These are phyloP conservation scores for Cystobasidium pallidum DNA, from an alignment of 1,284 basidiomycete genomes.

Conservation along the genomic window DNA sequence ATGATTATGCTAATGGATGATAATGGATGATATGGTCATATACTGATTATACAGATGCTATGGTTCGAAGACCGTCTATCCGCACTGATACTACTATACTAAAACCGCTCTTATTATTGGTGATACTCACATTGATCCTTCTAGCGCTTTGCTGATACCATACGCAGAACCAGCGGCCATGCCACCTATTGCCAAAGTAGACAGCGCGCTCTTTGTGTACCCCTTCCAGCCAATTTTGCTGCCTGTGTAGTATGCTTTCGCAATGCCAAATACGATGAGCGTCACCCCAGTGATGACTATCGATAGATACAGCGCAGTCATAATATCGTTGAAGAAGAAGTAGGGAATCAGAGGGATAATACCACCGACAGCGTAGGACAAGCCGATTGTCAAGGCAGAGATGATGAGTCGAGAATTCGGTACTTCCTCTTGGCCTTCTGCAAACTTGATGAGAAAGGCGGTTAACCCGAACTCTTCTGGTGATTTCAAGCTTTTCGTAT, in stretches of 20 bases:
- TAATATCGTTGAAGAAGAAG: constrained; percentile 70
- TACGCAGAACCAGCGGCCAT: constrained; percentile 86
- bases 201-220: constrained; percentile 81
- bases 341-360: constrained; percentile 73
- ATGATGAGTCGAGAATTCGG: constrained; percentile 71
- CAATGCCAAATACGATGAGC: constrained; percentile 81
- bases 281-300: constrained; percentile 60
- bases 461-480: constrained; percentile 78
- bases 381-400: constrained; percentile 89
- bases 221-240: constrained; percentile 64
- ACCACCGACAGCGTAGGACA: constrained; percentile 82
- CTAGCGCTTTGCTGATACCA: constrained; percentile 76
- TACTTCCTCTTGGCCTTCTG: constrained; percentile 86
- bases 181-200: constrained; percentile 87
- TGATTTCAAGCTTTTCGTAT: constrained; percentile 61
- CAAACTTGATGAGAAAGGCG: constrained; percentile 84
- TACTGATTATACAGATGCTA: constrained; percentile 2
- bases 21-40: too few species aligned
- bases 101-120: not conserved
- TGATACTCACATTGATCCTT: constrained; percentile 54
- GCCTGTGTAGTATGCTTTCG: constrained; percentile 87
- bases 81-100: not conserved
- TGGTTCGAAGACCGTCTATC: not conserved
- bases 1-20: constrained; percentile 6
- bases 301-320: constrained; percentile 66